phyloP scores from a whole-genome alignment of 2,329 filamentous ascomycete species.

The Acrodontium crateriforme region DNA sequence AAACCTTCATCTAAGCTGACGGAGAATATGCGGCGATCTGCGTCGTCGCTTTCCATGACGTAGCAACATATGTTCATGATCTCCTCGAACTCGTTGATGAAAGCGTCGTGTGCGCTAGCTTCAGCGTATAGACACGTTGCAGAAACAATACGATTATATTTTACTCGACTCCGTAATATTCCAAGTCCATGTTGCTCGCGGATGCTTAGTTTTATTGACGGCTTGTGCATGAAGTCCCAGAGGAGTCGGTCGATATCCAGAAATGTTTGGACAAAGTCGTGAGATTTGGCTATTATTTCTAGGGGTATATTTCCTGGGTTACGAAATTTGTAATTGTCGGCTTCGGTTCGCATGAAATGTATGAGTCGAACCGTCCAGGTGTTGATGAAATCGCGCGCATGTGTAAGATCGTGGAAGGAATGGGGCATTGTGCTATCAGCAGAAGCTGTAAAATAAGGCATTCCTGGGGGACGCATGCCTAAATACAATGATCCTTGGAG shows the following conservation, averaged over 20 bases:
- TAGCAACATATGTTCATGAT: slow-evolving; percentile 17
- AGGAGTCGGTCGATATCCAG: slow-evolving; percentile 15
- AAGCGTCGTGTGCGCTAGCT: slow-evolving; percentile 13
- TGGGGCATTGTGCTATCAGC: slow-evolving; percentile 14
- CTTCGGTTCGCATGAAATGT: slow-evolving; percentile 17
- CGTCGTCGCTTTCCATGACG: slow-evolving; percentile 16
- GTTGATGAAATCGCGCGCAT: slow-evolving; percentile 17
- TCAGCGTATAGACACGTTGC: slow-evolving; percentile 17
- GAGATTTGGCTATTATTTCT: slow-evolving; percentile 14
- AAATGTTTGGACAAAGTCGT: slow-evolving; percentile 14
- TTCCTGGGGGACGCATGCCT: slow-evolving; percentile 14
- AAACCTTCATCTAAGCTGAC: slow-evolving; percentile 19
- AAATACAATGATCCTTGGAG: slow-evolving; percentile 17
- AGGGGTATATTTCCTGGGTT: slow-evolving; percentile 14
- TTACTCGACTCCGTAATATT: slow-evolving; percentile 16
- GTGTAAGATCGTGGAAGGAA: slow-evolving; percentile 14
- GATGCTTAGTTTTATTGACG: slow-evolving; percentile 11
- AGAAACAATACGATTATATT: slow-evolving; percentile 16
- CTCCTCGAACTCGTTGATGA: slow-evolving; percentile 17
- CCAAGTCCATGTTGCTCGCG: slow-evolving; percentile 18
- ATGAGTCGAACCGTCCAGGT: slow-evolving; percentile 17
- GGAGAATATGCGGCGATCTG: slow-evolving; percentile 15
- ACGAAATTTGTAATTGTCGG: slow-evolving; percentile 14
- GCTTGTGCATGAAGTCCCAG: slow-evolving; percentile 18
- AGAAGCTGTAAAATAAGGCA: slow-evolving; percentile 14